Evolutionary conservation across 2,329 filamentous ascomycete species (phyloP), one percentile per base, ranked within the genome.

Genomic region (Sporothrix curviconia): DNA sequence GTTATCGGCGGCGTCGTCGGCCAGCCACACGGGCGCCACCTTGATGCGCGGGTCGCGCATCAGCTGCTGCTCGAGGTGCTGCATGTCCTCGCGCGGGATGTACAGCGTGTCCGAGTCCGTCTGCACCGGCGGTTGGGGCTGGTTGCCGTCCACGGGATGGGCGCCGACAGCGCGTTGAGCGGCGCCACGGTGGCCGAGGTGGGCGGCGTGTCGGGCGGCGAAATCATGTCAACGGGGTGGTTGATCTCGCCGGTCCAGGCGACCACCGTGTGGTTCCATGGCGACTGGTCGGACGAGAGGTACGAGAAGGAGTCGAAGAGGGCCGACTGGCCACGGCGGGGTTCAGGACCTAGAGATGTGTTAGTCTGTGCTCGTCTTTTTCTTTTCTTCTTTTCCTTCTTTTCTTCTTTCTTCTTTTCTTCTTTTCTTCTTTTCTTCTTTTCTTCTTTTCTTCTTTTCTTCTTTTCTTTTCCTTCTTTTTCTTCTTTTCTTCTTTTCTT

Each of bases 241-340:
- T 85, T 82, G 59, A 92, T 87, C 71, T 97, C 92, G 59, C 92
- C 92, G 3, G 92, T 96, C 92, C 92, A 97, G 46, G 90, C 92
- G 55, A 97, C 89, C 6, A 96, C 81, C 1, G 86, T 94, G 74
- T 96, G 92, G 66, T 91, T 90, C 92, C 92, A 97, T 19, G 87
- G 85, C 2, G 87, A 86, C 43, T 87, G 80, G 57, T 87, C 79
- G n/a, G 91, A 95, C 3, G 91, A 89, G 44, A 97, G 83, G 72
- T 95, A 86, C 57, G 86, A 83, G 67, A 97, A 91, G 9, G 91
- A 92, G 70, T 96, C 91, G 72, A 95, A 95, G 34, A 97, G 80
- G 15, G 92, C 91, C 12, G 92, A 96, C 59, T 92, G 92, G 56
- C 92, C 92, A 60, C 87, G 87, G 25, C 92, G 88, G 60, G 84